Conservation (phyloP, 2,329 filamentous ascomycete genomes). For the Graphiopsis chlorocephala region DNA sequence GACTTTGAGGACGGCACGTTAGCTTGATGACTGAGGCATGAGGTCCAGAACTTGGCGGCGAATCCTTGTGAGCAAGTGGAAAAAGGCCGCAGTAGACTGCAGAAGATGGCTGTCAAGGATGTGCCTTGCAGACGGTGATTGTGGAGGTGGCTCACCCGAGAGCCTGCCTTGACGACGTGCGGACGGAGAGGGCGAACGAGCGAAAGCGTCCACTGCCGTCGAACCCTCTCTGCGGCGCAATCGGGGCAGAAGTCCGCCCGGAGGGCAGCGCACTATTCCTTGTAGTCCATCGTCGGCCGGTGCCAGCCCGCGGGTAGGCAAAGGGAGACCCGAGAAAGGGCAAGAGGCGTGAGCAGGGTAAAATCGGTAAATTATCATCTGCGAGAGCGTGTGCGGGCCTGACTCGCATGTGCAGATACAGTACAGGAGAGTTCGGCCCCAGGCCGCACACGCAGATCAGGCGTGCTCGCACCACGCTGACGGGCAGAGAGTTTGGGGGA, state of each 20-base stretch:
- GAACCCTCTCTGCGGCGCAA: background rate
- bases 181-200: background rate
- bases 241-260: slow-evolving; percentile 5
- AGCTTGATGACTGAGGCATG: slow-evolving; percentile 12
- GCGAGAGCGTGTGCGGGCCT: slow-evolving; percentile 12
- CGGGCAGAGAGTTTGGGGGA: background rate
- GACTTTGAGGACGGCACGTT: slow-evolving; percentile 1
- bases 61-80: background rate
- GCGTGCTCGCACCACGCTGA: background rate
- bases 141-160: slow-evolving; percentile 13
- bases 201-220: background rate
- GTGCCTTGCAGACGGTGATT: slow-evolving; percentile 12
- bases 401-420: slow-evolving; percentile 5
- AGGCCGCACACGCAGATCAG: background rate
- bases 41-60: background rate
- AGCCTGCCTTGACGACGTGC: slow-evolving; percentile 7
- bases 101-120: slow-evolving; percentile 1
- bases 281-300: background rate
- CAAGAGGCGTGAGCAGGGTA: slow-evolving; percentile 11
- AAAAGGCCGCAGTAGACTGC: slow-evolving; percentile 4
- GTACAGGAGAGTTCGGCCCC: slow-evolving; percentile 9
- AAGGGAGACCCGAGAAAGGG: slow-evolving; percentile 2
- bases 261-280: slow-evolving; percentile 3
- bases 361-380: slow-evolving; percentile 11
- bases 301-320: background rate